These are phyloP conservation scores for Tubosaeta sp. DNA, from an alignment of 768 basidiomycete species.

Conservation along the genomic window DNA sequence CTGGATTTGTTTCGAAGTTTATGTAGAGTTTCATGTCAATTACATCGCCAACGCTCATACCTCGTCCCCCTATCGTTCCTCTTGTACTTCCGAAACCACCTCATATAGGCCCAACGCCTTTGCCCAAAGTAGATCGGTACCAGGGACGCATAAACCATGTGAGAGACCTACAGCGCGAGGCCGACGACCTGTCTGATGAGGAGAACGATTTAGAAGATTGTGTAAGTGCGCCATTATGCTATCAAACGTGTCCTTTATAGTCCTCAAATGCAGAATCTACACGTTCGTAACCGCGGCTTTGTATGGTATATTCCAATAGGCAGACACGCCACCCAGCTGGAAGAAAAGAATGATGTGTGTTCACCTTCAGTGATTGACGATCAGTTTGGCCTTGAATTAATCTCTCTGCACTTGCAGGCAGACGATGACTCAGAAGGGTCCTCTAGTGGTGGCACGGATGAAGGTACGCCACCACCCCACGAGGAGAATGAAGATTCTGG, in stretches of 20 bases:
- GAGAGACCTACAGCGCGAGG: slow-evolving; percentile 69
- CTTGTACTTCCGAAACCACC: slow-evolving; percentile 62
- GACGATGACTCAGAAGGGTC: slow-evolving; percentile 33
- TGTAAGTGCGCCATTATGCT: slow-evolving; percentile 36
- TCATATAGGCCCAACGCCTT: slow-evolving; percentile 59
- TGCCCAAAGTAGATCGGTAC: slow-evolving; percentile 43
- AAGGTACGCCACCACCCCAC: slow-evolving; percentile 27
- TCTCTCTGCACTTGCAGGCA: slow-evolving; percentile 18
- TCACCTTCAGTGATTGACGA: background rate
- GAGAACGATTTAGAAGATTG: slow-evolving; percentile 77
- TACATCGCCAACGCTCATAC: slow-evolving; percentile 70
- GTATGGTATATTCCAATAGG: slow-evolving; percentile 72
- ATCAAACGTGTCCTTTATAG: background rate
- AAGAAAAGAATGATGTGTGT: slow-evolving; percentile 81
- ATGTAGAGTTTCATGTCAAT: slow-evolving; percentile 38
- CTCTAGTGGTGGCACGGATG: slow-evolving; percentile 30
- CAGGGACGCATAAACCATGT: slow-evolving; percentile 57
- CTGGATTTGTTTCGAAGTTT: background rate
- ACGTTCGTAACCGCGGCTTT: slow-evolving; percentile 63
- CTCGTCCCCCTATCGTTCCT: slow-evolving; percentile 59
- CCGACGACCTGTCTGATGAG: slow-evolving; percentile 82
- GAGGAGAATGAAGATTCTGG: slow-evolving; percentile 41
- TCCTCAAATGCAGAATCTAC: slow-evolving; percentile 41
- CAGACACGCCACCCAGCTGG: slow-evolving; percentile 64
- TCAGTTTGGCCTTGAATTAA: background rate